These are phyloP conservation scores for Xylariaceae sp. DNA, from an alignment of 2,329 filamentous ascomycete species.

Conservation along the genomic window DNA sequence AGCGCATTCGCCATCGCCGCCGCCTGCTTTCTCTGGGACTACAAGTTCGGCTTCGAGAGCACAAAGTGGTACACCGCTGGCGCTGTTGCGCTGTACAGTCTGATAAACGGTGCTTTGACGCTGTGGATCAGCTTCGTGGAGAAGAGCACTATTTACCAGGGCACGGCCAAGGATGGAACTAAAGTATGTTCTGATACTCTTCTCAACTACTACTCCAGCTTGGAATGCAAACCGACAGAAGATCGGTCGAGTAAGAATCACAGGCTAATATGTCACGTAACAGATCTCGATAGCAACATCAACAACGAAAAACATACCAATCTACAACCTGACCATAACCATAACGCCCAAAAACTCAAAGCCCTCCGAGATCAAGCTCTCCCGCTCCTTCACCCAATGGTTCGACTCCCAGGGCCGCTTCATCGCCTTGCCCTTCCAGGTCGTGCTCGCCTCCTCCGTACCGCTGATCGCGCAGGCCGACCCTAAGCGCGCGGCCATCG, in stretches of 20 bases:
- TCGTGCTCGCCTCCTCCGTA: conserved; percentile 67
- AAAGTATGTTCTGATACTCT: conserved; percentile 24
- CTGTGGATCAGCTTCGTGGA: conserved; percentile 83
- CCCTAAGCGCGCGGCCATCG: conserved; percentile 47
- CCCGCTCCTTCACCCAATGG: conserved; percentile 68
- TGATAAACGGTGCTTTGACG: conserved; percentile 74
- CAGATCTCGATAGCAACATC: conserved; percentile 71
- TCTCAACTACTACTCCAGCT: not conserved
- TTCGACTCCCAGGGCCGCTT: conserved; percentile 72
- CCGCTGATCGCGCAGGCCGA: conserved; percentile 64
- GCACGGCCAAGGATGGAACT: conserved; percentile 57
- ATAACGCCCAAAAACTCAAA: conserved; percentile 39
- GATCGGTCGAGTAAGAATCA: not conserved
- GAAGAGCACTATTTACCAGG: conserved; percentile 76
- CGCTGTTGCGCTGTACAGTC: conserved; percentile 75
- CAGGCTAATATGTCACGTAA: not conserved
- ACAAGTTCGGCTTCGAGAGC: conserved; percentile 80
- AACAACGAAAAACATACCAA: conserved; percentile 74
- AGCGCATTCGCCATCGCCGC: conserved; percentile 73
- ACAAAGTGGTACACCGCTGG: conserved; percentile 78
- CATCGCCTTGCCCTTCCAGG: conserved; percentile 72
- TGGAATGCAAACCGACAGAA: not conserved
- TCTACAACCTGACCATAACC: conserved; percentile 71
- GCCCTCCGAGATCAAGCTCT: conserved; percentile 48
- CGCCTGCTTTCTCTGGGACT: conserved; percentile 87